These are phyloP conservation scores for Madurella fahalii DNA, from an alignment of 2,329 filamentous ascomycete genomes.

Conservation along the genomic window DNA sequence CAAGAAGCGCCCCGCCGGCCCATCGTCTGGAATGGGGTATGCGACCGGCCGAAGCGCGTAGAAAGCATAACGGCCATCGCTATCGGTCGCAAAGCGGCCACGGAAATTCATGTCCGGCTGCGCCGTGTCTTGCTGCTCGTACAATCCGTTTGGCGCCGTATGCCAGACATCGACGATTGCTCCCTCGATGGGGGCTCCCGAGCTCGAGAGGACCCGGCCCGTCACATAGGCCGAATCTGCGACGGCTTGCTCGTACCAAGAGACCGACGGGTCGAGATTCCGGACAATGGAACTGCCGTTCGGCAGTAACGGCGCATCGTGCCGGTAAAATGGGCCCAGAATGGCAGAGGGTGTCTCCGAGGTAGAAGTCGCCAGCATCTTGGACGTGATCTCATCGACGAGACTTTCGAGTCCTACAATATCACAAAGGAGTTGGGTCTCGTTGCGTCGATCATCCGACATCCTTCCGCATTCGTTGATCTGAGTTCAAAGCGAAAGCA, in stretches of 20 bases:
- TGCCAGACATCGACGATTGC: slow-evolving; percentile 62
- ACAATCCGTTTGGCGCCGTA: slow-evolving; percentile 51
- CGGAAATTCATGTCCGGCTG: slow-evolving; percentile 72
- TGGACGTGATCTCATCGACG: slow-evolving; percentile 63
- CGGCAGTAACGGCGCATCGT: slow-evolving; percentile 53
- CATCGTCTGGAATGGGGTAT: slow-evolving; percentile 42
- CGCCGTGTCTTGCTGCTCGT: slow-evolving; percentile 36
- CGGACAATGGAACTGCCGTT: slow-evolving; percentile 56
- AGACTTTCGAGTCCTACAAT: slow-evolving; percentile 62
- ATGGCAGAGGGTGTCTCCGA: slow-evolving; percentile 57
- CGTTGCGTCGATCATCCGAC: slow-evolving; percentile 59
- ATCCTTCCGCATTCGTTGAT: slow-evolving; percentile 64
- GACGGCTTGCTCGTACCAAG: slow-evolving; percentile 32
- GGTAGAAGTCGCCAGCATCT: slow-evolving; percentile 38
- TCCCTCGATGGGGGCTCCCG: slow-evolving; percentile 47
- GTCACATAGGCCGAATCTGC: slow-evolving; percentile 53
- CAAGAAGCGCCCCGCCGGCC: slow-evolving; percentile 34
- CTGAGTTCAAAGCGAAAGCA: slow-evolving; percentile 27
- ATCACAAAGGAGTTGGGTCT: slow-evolving; percentile 64
- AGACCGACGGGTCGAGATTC: slow-evolving; percentile 21
- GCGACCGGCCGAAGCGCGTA: slow-evolving; percentile 59
- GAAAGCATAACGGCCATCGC: slow-evolving; percentile 58
- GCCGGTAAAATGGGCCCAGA: slow-evolving; percentile 66
- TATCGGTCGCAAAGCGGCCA: slow-evolving; percentile 66
- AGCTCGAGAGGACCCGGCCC: slow-evolving; percentile 50